Evolutionary conservation across 352 stramenopile species (phyloP).

Genomic region (Pythium periplocum): DNA sequence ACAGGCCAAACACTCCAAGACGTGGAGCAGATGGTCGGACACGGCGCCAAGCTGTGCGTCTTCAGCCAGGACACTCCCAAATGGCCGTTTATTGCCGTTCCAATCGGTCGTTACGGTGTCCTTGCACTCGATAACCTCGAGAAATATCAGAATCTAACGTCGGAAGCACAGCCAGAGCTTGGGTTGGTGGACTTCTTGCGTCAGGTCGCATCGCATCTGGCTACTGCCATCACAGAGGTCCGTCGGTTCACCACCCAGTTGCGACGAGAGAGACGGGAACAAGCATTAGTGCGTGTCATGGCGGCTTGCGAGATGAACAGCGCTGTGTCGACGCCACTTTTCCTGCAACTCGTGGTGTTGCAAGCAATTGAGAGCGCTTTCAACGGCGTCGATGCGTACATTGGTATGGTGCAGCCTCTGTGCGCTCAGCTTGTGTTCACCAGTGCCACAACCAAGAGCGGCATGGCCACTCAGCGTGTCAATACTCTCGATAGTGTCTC

Average conservation of each 20-base stretch:
- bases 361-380: conserved; percentile 50
- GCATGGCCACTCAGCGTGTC: conserved; percentile 41
- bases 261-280: conserved; percentile 19
- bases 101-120: conserved; percentile 37
- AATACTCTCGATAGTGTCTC: conserved; percentile 38
- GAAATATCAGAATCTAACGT: conserved; percentile 31
- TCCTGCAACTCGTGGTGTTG: conserved; percentile 40
- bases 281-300: conserved; percentile 49
- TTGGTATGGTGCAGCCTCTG: conserved; percentile 50
- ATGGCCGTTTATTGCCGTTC: conserved; percentile 68
- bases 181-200: conserved; percentile 73
- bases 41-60: conserved; percentile 21
- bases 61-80: conserved; percentile 25
- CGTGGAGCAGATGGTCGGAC: conserved; percentile 2
- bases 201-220: conserved; percentile 24
- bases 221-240: conserved; percentile 8
- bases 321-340: conserved; percentile 12
- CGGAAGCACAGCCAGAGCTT: conserved; percentile 52
- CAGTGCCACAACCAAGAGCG: conserved; percentile 33
- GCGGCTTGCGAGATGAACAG: conserved; percentile 29
- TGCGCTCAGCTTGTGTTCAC: conserved; percentile 48
- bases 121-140: conserved; percentile 64
- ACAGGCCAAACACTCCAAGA: conserved; percentile 4
- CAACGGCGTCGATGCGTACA: conserved; percentile 58
- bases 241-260: conserved; percentile 4